phyloP scores from a whole-genome alignment of 306 rosid species.

The Datisca glomerata region DNA sequence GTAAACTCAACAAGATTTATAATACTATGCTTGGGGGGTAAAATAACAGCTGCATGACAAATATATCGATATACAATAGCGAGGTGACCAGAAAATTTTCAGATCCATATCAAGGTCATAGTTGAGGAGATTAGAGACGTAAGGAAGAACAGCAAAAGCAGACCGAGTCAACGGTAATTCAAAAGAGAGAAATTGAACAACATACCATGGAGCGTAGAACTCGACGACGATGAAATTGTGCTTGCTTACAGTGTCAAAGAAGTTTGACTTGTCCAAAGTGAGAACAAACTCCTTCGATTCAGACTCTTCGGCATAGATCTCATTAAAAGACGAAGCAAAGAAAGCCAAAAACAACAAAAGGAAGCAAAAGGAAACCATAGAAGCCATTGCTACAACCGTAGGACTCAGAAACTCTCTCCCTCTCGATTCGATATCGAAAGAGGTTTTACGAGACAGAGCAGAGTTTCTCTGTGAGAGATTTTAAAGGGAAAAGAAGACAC shows the following conservation, averaged over 20 bases:
- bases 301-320: conserved; percentile 36
- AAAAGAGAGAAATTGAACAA: not conserved
- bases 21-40: too few relatives aligned
- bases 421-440: not conserved
- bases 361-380: conserved; percentile 26
- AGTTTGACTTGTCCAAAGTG: conserved; percentile 68
- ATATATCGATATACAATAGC: too few relatives aligned
- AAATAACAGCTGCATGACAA: too few relatives aligned
- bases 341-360: conserved; percentile 19
- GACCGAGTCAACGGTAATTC: too few relatives aligned
- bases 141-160: not conserved
- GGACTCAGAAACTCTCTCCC: not conserved
- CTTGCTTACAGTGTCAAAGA: conserved; percentile 50
- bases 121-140: not conserved
- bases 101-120: not conserved
- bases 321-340: conserved; percentile 14
- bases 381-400: conserved; percentile 26
- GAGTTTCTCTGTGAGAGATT: too few relatives aligned
- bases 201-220: conserved; percentile 83
- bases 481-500: too few relatives aligned
- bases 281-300: conserved; percentile 69
- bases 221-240: conserved; percentile 83
- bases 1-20: too few relatives aligned
- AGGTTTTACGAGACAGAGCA: not conserved
- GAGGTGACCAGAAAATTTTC: too few relatives aligned